Conservation (phyloP, 768 basidiomycete species). For the Neoboletus subvelutipes region DNA sequence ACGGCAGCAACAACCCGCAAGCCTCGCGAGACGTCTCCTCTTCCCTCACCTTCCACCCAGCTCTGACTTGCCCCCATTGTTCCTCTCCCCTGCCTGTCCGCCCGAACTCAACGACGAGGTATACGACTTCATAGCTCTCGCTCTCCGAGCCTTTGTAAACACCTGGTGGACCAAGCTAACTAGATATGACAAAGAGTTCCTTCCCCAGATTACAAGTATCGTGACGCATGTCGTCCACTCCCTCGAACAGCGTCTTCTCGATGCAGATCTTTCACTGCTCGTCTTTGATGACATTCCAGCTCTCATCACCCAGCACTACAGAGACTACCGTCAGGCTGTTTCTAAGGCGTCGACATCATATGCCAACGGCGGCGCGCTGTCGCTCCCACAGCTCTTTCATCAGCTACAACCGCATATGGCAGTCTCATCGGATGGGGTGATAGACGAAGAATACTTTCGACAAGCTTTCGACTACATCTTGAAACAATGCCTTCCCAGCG, state of each 20-base stretch:
- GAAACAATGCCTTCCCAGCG: constrained; percentile 65
- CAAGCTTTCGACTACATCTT: constrained; percentile 78
- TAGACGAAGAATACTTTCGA: constrained; percentile 77
- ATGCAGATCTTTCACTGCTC: constrained; percentile 58
- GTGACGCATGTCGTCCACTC: constrained; percentile 55
- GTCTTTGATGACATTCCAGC: constrained; percentile 61
- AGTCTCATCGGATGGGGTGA: constrained; percentile 57
- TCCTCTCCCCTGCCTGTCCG: constrained; percentile 42
- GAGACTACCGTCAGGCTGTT: constrained; percentile 70
- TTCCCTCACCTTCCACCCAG: constrained; percentile 52
- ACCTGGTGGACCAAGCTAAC: constrained; percentile 88
- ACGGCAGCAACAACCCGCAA: constrained; percentile 30
- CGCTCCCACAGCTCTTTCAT: constrained; percentile 71
- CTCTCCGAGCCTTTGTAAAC: constrained; percentile 73
- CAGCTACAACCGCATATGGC: constrained; percentile 85
- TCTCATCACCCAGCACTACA: constrained; percentile 72
- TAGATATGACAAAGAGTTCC: constrained; percentile 79
- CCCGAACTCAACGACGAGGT: constrained; percentile 54
- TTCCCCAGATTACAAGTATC: constrained; percentile 66
- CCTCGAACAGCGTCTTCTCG: constrained; percentile 57
- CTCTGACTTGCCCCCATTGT: constrained; percentile 51
- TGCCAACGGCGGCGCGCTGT: constrained; percentile 61
- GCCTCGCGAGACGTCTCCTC: constrained; percentile 58
- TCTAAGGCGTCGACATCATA: constrained; percentile 68
- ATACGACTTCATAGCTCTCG: constrained; percentile 79